These are phyloP conservation scores for Paspalum vaginatum DNA, from an alignment of 176 grass and related monocot genomes.

Conservation along the genomic window DNA sequence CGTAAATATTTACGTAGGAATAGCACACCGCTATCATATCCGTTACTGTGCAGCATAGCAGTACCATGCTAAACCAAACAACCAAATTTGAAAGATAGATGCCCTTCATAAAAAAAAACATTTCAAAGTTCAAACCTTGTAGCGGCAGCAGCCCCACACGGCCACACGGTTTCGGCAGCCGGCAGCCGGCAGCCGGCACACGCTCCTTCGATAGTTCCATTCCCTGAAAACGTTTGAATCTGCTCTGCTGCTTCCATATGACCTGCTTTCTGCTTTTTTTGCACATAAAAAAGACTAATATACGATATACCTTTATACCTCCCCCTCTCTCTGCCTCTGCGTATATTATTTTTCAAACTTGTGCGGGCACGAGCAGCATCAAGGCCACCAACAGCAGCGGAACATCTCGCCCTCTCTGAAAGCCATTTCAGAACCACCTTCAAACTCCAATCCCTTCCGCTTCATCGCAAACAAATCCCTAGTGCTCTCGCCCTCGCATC, in stretches of 20 bases:
- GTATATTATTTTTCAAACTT: constrained; percentile 36
- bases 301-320: too few species aligned
- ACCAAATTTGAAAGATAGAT: too few species aligned
- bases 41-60: too few species aligned
- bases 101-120: too few species aligned
- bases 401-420: constrained; percentile 31
- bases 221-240: not conserved
- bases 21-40: too few species aligned
- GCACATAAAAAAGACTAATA: not conserved
- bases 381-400: constrained; percentile 20
- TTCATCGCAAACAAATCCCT: constrained; percentile 19
- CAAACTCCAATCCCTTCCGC: not conserved
- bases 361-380: constrained; percentile 19
- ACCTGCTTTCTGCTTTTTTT: not conserved
- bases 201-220: too few species aligned
- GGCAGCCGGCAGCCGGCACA: too few species aligned
- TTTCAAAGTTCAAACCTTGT: too few species aligned
- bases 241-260: not conserved
- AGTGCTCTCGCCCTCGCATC: constrained; percentile 1
- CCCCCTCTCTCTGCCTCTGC: not conserved
- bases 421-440: constrained; percentile 49
- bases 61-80: too few species aligned
- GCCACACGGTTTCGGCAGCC: too few species aligned
- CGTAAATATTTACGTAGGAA: too few species aligned
- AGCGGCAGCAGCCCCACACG: too few species aligned